A percentile compares a stretch with the other conserved stretches of the same genome.
phyloP scores from a whole-genome alignment of 1,284 basidiomycete genomes.

The Wallemia ichthyophaga region DNA sequence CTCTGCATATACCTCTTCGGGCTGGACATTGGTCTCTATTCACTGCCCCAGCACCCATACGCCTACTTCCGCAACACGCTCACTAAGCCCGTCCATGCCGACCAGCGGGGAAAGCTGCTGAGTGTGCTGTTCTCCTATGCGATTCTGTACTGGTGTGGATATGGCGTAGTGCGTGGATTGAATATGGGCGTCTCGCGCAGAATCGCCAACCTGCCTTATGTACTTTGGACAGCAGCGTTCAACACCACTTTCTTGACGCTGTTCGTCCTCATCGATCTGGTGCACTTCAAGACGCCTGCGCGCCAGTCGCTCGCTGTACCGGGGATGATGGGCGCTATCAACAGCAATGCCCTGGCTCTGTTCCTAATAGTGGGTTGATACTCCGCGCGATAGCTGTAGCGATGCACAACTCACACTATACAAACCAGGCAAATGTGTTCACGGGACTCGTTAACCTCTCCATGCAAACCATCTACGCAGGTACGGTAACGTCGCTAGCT shows the following conservation, averaged over 20 bases:
- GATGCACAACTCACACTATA: neutral
- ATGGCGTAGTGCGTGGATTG: neutral
- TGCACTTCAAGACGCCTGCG: conserved; percentile 26
- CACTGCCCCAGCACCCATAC: conserved; percentile 45
- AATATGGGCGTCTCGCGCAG: conserved; percentile 30
- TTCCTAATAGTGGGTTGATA: conserved; percentile 41
- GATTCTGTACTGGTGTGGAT: neutral
- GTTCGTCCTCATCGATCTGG: conserved; percentile 44
- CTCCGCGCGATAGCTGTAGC: neutral
- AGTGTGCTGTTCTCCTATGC: neutral
- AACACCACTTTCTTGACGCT: conserved; percentile 59
- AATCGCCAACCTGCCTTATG: conserved; percentile 60
- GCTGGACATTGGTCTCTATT: conserved; percentile 43
- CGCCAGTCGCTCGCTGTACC: conserved; percentile 19
- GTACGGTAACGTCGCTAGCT: conserved; percentile 26
- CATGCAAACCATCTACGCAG: conserved; percentile 51
- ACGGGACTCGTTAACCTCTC: conserved; percentile 64
- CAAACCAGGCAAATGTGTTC: conserved; percentile 43
- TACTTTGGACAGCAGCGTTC: conserved; percentile 66
- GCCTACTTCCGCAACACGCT: conserved; percentile 19
- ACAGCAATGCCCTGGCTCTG: conserved; percentile 42
- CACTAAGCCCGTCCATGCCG: neutral
- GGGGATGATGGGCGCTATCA: conserved; percentile 42
- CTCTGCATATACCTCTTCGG: conserved; percentile 66
- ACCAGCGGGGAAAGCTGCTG: neutral